Evolutionary conservation across 768 basidiomycete species (phyloP).

Genomic region (Suillus paluster): DNA sequence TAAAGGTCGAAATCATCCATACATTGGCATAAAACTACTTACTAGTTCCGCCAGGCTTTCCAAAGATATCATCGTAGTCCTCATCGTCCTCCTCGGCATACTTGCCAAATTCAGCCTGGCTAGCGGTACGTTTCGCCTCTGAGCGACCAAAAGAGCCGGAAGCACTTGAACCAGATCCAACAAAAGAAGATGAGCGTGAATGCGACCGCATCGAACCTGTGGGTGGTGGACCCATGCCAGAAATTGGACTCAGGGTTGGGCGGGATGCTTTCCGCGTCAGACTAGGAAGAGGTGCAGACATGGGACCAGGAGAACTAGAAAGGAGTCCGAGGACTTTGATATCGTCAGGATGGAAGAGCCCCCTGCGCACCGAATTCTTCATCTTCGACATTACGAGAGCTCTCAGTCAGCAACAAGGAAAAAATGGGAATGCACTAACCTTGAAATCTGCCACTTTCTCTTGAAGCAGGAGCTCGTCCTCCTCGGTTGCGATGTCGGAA

Average conservation of each 20-base stretch:
- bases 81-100: constrained; percentile 90
- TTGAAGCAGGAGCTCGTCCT: constrained; percentile 70
- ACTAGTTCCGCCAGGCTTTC: constrained; percentile 71
- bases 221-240: constrained; percentile 24
- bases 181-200: constrained; percentile 62
- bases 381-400: constrained; percentile 41
- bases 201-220: constrained; percentile 46
- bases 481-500: constrained; percentile 83
- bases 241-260: constrained; percentile 53
- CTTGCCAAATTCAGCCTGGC: constrained; percentile 74
- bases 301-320: constrained; percentile 56
- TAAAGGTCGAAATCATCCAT: constrained; percentile 7
- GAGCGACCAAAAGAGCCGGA: constrained; percentile 66
- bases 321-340: constrained; percentile 75
- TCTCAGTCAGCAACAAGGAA: not conserved
- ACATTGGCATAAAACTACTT: constrained; percentile 33
- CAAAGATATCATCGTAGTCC: constrained; percentile 96
- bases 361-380: constrained; percentile 72
- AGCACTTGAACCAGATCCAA: constrained; percentile 43
- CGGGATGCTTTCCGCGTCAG: constrained; percentile 58
- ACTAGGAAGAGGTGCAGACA: constrained; percentile 68
- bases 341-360: constrained; percentile 88
- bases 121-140: constrained; percentile 59
- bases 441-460: constrained; percentile 87
- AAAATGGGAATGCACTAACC: constrained; percentile 43